phyloP scores from a whole-genome alignment of 2,329 filamentous ascomycete genomes.

The Seiridium cupressi region DNA sequence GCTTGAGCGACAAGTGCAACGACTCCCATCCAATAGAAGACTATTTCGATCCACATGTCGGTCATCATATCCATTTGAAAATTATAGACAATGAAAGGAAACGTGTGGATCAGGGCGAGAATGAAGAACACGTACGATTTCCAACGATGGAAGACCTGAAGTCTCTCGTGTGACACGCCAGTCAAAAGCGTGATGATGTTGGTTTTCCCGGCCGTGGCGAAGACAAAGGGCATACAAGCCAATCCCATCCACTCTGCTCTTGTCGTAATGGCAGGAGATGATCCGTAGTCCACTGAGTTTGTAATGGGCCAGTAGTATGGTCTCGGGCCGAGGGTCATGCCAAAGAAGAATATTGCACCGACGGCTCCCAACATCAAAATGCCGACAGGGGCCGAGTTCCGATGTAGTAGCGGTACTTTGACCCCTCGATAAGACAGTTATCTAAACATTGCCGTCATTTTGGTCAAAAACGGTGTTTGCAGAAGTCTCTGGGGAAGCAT shows the following conservation, averaged over 20 bases:
- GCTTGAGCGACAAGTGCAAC: slow-evolving; percentile 52
- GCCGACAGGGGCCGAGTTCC: slow-evolving; percentile 41
- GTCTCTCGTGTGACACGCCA: slow-evolving; percentile 54
- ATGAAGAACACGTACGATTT: slow-evolving; percentile 54
- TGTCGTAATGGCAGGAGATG: slow-evolving; percentile 54
- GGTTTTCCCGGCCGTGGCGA: slow-evolving; percentile 42
- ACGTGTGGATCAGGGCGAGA: slow-evolving; percentile 57
- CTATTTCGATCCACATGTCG: slow-evolving; percentile 38
- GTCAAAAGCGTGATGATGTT: slow-evolving; percentile 54
- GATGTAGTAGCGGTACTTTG: slow-evolving; percentile 32
- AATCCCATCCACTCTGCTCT: slow-evolving; percentile 51
- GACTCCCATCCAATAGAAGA: slow-evolving; percentile 56
- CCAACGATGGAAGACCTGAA: slow-evolving; percentile 56
- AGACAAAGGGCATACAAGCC: slow-evolving; percentile 45
- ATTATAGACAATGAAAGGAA: slow-evolving; percentile 57
- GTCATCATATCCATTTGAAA: slow-evolving; percentile 46
- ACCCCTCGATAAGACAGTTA: slow-evolving; percentile 28
- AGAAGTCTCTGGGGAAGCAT: not conserved
- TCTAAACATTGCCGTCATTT: not conserved
- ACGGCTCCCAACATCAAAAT: slow-evolving; percentile 26
- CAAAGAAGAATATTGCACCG: slow-evolving; percentile 4
- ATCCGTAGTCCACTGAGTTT: slow-evolving; percentile 17
- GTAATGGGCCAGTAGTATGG: slow-evolving; percentile 57
- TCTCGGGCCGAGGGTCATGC: slow-evolving; percentile 43
- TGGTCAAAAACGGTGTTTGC: not conserved